Base-by-base conservation (phyloP, 148 eudicot genomes). In the Persicaria tinctoria region DNA sequence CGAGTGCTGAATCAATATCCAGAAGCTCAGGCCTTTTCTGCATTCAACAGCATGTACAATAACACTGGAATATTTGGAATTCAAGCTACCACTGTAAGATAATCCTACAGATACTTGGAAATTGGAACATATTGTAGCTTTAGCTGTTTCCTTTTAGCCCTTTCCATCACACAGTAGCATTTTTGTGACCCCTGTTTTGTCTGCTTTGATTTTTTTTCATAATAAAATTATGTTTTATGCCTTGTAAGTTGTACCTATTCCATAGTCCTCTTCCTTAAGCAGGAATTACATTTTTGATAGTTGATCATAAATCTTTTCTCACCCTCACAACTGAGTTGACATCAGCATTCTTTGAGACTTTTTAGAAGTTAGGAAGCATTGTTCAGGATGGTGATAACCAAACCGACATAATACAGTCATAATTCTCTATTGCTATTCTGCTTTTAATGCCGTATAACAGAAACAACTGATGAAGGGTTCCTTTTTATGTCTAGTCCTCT, bases 21-120 rank as follows among this genome's bases (percentile, higher is more conserved):
- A 27, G 80, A 88, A 74, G 79, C 92, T 73, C 93, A 89, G 48
- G 78, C 89, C 0, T 95, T 90, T 84, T 80, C 97, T 74, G 97
- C 97, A 53, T 95, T 92, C 80, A 92, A 75, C 88, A 84, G 86
- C 84, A 80, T 95, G 64, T 90, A 89, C 83, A 88, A 90, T 76
- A 83, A 83, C 75, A 84, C 94, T 69, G 97, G 91, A 60, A 41
- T 95, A 59, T 95, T 95, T 80, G 99, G 97, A 81, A 90, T 95
- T 77, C 91, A 87, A 82, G 94, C 87, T 64, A 86, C 97, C 78
- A 88, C 97, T 76, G 99, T 95, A 89, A 92, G 97, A 79, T 74
- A 50, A 50, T 50, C 53, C 53, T 50, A 6, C 53, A 50, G 8
- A 50, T 50, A 50, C 53, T 8, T 50, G 53, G 0, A 6, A 50